phyloP scores from a whole-genome alignment of 2,329 filamentous ascomycete genomes.

The Neofusicoccum parvum region DNA sequence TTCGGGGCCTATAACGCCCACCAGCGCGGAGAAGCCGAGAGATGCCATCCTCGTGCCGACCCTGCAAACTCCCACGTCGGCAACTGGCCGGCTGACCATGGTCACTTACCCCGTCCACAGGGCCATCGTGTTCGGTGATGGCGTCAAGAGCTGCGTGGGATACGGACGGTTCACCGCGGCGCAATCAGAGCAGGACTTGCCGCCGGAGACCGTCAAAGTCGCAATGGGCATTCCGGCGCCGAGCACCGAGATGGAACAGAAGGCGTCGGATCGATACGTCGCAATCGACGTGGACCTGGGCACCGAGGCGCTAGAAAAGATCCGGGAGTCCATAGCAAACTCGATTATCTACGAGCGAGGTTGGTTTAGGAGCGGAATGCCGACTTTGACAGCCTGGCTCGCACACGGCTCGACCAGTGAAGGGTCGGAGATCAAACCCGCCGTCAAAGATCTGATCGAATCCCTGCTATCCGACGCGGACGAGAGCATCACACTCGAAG shows the following conservation, averaged over 20 bases:
- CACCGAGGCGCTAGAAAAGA: constrained; percentile 62
- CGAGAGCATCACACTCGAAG: constrained; percentile 54
- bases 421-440: constrained; percentile 60
- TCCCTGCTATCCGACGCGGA: constrained; percentile 65
- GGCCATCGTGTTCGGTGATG: constrained; percentile 72
- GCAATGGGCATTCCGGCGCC: constrained; percentile 60
- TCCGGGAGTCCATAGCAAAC: constrained; percentile 70
- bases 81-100: constrained; percentile 64
- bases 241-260: constrained; percentile 37
- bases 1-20: constrained; percentile 32
- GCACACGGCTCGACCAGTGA: constrained; percentile 33
- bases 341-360: constrained; percentile 71
- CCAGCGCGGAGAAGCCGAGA: constrained; percentile 48
- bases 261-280: constrained; percentile 26
- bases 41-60: constrained; percentile 74
- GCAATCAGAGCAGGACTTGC: constrained; percentile 37
- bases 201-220: constrained; percentile 51
- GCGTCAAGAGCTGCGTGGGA: constrained; percentile 67
- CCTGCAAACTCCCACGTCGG: constrained; percentile 68
- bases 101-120: constrained; percentile 84
- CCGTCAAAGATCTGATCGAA: constrained; percentile 66
- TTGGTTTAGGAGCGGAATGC: constrained; percentile 74
- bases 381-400: constrained; percentile 68
- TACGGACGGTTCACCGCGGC: constrained; percentile 45
- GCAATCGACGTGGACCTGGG: constrained; percentile 67